Conservation (phyloP, 2,329 filamentous ascomycete species). For the Phoma sp. region DNA sequence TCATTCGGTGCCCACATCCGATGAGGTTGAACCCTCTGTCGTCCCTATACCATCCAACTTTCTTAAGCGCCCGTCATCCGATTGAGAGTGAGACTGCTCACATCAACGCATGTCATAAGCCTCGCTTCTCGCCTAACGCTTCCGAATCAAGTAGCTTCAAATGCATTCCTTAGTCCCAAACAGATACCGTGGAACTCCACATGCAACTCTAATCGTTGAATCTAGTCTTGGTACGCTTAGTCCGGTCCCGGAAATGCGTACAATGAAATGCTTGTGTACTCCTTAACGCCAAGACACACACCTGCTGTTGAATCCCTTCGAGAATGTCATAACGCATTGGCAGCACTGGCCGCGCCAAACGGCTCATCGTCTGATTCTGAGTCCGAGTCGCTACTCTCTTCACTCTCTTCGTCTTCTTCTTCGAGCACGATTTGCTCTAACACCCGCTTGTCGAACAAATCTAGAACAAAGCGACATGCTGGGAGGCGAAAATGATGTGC, state of each 20-base stretch:
- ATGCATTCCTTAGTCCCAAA: slow-evolving; percentile 14
- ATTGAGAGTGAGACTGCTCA: neutral
- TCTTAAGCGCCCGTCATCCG: neutral
- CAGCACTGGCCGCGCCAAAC: slow-evolving; percentile 23
- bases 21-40: neutral
- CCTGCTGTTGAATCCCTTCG: neutral
- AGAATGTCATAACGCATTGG: slow-evolving; percentile 24
- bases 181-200: slow-evolving; percentile 28
- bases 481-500: slow-evolving; percentile 87
- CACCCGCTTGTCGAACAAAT: slow-evolving; percentile 91
- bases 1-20: neutral
- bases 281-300: slow-evolving; percentile 25
- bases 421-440: slow-evolving; percentile 83
- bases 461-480: slow-evolving; percentile 87
- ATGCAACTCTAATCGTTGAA: slow-evolving; percentile 23
- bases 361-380: slow-evolving; percentile 40
- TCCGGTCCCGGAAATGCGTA: slow-evolving; percentile 24
- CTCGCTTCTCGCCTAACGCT: slow-evolving; percentile 18
- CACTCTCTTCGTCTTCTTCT: slow-evolving; percentile 61
- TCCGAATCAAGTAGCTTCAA: slow-evolving; percentile 7
- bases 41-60: neutral
- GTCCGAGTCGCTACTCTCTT: slow-evolving; percentile 43
- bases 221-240: slow-evolving; percentile 18
- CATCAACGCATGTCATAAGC: slow-evolving; percentile 6
- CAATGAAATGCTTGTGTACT: slow-evolving; percentile 27